Base-by-base conservation (phyloP, 2,329 filamentous ascomycete species). In the Penicillium sp. region DNA sequence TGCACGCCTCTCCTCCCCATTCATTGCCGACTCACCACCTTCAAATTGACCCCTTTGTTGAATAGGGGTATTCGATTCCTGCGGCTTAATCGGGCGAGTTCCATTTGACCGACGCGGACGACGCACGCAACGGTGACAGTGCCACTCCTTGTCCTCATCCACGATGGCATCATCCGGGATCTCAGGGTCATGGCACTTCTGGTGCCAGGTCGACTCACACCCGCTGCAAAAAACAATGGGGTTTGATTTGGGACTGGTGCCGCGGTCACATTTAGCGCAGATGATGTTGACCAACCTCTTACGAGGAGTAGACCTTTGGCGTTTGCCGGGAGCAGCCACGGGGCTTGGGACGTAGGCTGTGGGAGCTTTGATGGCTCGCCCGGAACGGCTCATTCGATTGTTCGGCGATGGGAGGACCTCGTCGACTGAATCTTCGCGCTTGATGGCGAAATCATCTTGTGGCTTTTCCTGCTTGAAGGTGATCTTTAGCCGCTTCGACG, bases 161-260 rank as follows among this genome's bases (percentile, higher is more conserved):
- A 80, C 79, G 40, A 92, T 82, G 17, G 88, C 83, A 15, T 86
- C 83, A 55, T 87, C 82, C n/a, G 81, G 79, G 54, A 95, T 89
- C 7, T 82, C 81, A 1, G 90, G 90, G 52, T 89, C 82, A 68
- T 95, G 90, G 65, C 90, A 95, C 63, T 84, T 84, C 68, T 91
- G 89, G 70, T 95, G 90, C 82, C 90, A 95, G 34, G 86, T 84
- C 24, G 80, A 79, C 67, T 90, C 89, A 75, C 90, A 95, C 13
- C 85, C 85, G 71, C 93, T 89, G 74, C 90, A 95, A 70, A 92
- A 91, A 2, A 94, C 89, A 67, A 95, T 92, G 73, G 86, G 83
- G 72, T 94, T 94, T 60, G 77, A 84, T n/a, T 78, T 69, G 3
- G 88, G 86, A 63, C 87, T 90, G 58, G 88, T 82, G 8, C 88